Evolutionary conservation across 352 stramenopile genomes (phyloP).

Genomic region (Aphanomyces cochlioides): DNA sequence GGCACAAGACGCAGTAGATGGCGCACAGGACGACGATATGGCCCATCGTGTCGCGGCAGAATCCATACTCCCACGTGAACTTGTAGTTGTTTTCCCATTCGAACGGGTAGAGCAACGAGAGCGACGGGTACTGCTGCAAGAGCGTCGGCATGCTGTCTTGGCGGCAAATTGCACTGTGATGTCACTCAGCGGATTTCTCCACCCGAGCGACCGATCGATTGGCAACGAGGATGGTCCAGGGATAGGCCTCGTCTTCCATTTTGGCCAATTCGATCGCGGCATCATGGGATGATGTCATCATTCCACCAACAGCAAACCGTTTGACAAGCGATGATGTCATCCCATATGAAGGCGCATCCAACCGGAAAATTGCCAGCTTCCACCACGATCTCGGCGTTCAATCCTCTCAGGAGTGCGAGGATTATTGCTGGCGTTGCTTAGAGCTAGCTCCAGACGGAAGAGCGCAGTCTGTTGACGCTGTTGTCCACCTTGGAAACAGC

Average conservation of each 20-base stretch:
- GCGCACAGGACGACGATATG: slow-evolving; percentile 58
- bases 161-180: no score
- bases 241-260: neutral
- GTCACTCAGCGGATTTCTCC: no score
- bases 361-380: neutral
- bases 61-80: slow-evolving; percentile 62
- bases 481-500: no score
- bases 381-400: no score
- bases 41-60: slow-evolving; percentile 61
- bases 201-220: neutral
- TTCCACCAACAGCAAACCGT: neutral
- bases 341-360: neutral
- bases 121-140: slow-evolving; percentile 27
- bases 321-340: slow-evolving; percentile 2
- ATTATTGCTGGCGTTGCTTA: no score
- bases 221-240: neutral
- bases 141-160: slow-evolving; percentile 19
- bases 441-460: no score
- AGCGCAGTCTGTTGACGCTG: no score
- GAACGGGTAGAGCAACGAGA: slow-evolving; percentile 52
- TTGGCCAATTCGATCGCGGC: neutral
- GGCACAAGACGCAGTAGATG: slow-evolving; percentile 72
- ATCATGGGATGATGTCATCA: neutral
- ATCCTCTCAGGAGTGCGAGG: no score
- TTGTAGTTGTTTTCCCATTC: slow-evolving; percentile 73